Evolutionary conservation across 2,329 filamentous ascomycete species (phyloP), one percentile per base, ranked within the genome.

Genomic region (Didymella glomerata): DNA sequence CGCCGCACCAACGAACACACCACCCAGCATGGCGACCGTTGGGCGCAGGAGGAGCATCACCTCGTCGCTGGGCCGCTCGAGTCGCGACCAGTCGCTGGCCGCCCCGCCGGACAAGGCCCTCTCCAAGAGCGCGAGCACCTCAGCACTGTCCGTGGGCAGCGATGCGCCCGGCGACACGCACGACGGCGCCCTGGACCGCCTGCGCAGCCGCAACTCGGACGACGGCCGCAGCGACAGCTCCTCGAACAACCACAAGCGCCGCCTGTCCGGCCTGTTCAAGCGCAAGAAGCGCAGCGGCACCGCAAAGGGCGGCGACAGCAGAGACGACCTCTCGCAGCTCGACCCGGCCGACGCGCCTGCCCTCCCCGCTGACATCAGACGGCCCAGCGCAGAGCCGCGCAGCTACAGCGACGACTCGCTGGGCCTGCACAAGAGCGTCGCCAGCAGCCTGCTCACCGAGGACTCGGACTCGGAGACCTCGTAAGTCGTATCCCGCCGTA

Each of bases 201-300:
- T 78, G 57, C 77, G 70, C 57, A 74, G 75, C 32, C 73, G 78
- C 49, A 67, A 66, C 50, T 79, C 78, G n/a, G 80, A 81, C 44
- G 77, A 78, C 53, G 69, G 65, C 40, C 68, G 69, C 60, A 78
- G 76, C 65, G 77, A 78, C 68, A 76, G 76, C 47, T 80, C 71
- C 34, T 70, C 79, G 27, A 69, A 69, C 44, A 46, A 11, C 30
- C 70, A 72, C 51, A 69, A 66, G 59, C 80, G 77, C 64, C 81
- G 83, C 52, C 79, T 87, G 62, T 82, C 84, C 11, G 84, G 82
- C 64, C 73, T 87, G 55, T 79, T 85, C 69, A 80, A 80, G 57
- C 82, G 80, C 64, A 80, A 82, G 66, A 72, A 71, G 44, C 76
- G 71, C 52, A 68, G 71, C 58, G 70, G 8, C 36, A 40, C 36